Percentiles rank a stretch among this genome's conserved stretches.
Conservation (phyloP, 495 filamentous ascomycete genomes). For the Trichoderma virens region DNA sequence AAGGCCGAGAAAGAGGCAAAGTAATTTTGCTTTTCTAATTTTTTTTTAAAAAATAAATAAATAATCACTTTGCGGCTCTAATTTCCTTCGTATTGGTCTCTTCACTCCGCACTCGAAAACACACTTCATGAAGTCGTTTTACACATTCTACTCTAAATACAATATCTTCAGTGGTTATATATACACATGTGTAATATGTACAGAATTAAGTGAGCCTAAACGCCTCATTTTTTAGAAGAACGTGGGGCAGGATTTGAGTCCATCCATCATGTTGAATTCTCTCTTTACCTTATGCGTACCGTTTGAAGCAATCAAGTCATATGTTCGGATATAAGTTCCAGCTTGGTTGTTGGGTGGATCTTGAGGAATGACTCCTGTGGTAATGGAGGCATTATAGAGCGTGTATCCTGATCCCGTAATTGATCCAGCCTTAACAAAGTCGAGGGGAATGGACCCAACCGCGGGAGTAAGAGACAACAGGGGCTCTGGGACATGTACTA, state of each 20-base stretch:
- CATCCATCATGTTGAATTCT: conserved; percentile 9
- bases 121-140: no score
- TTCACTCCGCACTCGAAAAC: no score
- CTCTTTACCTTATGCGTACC: conserved; percentile 9
- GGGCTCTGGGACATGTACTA: neutral
- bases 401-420: neutral
- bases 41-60: no score
- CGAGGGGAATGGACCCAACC: neutral
- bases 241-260: neutral
- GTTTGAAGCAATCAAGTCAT: conserved; percentile 1
- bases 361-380: neutral
- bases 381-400: neutral
- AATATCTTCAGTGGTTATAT: no score
- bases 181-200: no score
- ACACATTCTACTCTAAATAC: no score
- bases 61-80: no score
- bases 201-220: no score
- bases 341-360: neutral
- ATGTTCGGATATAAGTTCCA: conserved; percentile 1
- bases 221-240: no score
- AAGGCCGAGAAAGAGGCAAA: no score
- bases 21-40: no score
- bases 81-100: no score
- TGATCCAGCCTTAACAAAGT: neutral
- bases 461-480: neutral